Base-by-base conservation (phyloP, 805 yeast species). In the Spathaspora arborariae region DNA sequence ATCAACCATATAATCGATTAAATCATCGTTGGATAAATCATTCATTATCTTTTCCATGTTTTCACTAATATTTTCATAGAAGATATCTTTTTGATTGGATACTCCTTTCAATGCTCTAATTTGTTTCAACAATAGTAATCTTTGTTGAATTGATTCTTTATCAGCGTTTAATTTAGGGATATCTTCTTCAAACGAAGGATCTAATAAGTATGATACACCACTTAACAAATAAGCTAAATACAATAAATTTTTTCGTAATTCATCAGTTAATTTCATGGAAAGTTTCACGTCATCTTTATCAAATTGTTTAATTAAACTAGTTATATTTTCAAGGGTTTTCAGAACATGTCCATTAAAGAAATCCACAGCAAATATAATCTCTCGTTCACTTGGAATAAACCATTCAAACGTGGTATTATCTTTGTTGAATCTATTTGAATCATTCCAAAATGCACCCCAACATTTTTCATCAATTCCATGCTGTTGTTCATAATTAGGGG, bases 361-460 rank as follows among this genome's bases (percentile, higher is more conserved):
- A 2, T 77, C 74, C 4, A 82, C 74, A 0, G 96, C 91, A 56
- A 79, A 77, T 0, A 68, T 67, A 2, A 88, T 67, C 41, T 84
- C 90, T 2, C 56, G 63, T 2, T 63, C 63, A 1, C 72, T 58
- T 0, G 98, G 97, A 1, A 74, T 60, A 56, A 83, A 88, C 99
- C 99, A 92, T 1, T 74, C 67, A 52, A 89, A 82, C 0, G 72
- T 56, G 27, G 86, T 60, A 50, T 78, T 76, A 11, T 75, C 76
- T 10, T 56, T 46, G 1, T 71, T 58, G 45, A 83, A 80, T 51
- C 88, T 70, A 16, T 63, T 56, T 0, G 71, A 64, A 50, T 76
- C 79, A 54, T 82, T 80, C 53, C 84, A 89, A 48, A 79, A 75
- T 0, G 81, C 89, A 40, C 95, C 95, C 95, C 95, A 87, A 48